Evolutionary conservation across 1,284 basidiomycete genomes (phyloP).

Genomic region (Athelia psychrophila): DNA sequence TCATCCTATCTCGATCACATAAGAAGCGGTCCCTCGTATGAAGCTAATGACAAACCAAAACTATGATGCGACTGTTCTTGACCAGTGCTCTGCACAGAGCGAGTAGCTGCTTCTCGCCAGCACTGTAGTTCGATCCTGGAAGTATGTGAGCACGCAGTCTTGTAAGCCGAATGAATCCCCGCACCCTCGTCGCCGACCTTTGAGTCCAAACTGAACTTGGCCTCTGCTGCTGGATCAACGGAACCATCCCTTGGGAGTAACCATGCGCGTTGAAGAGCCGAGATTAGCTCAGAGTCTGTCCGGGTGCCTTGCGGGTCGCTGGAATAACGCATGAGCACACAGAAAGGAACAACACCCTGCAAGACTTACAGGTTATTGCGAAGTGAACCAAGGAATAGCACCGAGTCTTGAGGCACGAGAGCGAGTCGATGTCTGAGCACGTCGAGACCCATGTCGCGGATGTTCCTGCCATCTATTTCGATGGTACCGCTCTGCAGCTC

Average conservation of each 20-base stretch:
- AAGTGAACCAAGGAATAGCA: constrained; percentile 63
- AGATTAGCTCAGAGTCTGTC: constrained; percentile 53
- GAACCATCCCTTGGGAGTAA: constrained; percentile 48
- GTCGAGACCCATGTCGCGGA: constrained; percentile 51
- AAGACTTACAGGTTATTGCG: constrained; percentile 64
- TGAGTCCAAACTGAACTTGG: constrained; percentile 68
- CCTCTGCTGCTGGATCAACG: constrained; percentile 45
- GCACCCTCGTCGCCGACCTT: constrained; percentile 61
- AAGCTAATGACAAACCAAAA: constrained; percentile 45
- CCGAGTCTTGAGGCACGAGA: constrained; percentile 70
- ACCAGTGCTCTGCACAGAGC: constrained; percentile 72
- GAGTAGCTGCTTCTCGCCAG: constrained; percentile 77
- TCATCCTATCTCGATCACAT: constrained; percentile 53
- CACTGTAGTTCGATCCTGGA: constrained; percentile 67
- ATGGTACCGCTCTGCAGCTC: constrained; percentile 65
- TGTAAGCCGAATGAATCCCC: constrained; percentile 23
- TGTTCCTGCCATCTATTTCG: constrained; percentile 69
- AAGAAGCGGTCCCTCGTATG: too few species aligned
- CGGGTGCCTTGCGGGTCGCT: constrained; percentile 57
- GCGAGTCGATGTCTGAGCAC: constrained; percentile 60
- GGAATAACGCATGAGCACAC: constrained; percentile 1
- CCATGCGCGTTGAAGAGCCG: constrained; percentile 55
- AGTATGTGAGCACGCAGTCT: neutral
- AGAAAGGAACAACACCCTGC: neutral
- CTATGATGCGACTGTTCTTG: constrained; percentile 67